A percentile compares a stretch with the other conserved stretches of the same genome.
These are phyloP conservation scores for Pisolithus sp. DNA, from an alignment of 768 basidiomycete species.

Conservation along the genomic window DNA sequence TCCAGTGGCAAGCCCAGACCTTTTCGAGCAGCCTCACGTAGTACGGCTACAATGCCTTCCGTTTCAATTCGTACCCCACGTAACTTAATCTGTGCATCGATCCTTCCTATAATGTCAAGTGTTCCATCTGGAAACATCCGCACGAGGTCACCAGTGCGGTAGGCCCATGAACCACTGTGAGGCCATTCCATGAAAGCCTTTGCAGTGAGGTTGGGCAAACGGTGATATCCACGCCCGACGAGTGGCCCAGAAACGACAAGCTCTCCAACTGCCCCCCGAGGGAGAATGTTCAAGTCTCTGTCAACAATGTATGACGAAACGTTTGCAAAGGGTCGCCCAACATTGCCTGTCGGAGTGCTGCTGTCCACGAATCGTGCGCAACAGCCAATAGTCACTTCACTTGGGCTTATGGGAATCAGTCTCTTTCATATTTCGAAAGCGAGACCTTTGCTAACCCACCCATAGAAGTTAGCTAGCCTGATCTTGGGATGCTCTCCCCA, in stretches of 20 bases:
- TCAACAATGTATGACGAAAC: slow-evolving; percentile 37
- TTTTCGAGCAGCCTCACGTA: slow-evolving; percentile 18
- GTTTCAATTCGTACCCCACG: slow-evolving; percentile 50
- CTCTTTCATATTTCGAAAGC: not conserved
- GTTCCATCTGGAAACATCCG: slow-evolving; percentile 46
- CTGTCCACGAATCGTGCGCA: slow-evolving; percentile 38
- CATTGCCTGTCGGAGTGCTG: slow-evolving; percentile 35
- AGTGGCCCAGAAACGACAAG: slow-evolving; percentile 45
- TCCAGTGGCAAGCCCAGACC: slow-evolving; percentile 26
- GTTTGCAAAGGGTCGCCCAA: slow-evolving; percentile 36
- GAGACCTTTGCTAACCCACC: slow-evolving; percentile 17
- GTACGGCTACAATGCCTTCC: slow-evolving; percentile 43
- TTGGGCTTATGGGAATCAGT: slow-evolving; percentile 27
- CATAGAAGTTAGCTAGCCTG: slow-evolving; percentile 45
- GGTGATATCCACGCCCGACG: slow-evolving; percentile 46
- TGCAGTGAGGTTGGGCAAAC: slow-evolving; percentile 36
- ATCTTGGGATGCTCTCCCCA: slow-evolving; percentile 42
- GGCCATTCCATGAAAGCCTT: slow-evolving; percentile 45
- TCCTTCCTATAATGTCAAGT: slow-evolving; percentile 44
- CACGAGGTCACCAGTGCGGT: slow-evolving; percentile 45
- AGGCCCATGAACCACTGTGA: slow-evolving; percentile 33
- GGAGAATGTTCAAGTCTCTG: slow-evolving; percentile 34
- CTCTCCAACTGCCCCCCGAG: slow-evolving; percentile 41
- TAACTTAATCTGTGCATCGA: slow-evolving; percentile 47
- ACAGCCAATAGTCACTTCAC: slow-evolving; percentile 48